These are phyloP conservation scores for Cucumis hystrix DNA, from an alignment of 306 rosid species.

Conservation along the genomic window DNA sequence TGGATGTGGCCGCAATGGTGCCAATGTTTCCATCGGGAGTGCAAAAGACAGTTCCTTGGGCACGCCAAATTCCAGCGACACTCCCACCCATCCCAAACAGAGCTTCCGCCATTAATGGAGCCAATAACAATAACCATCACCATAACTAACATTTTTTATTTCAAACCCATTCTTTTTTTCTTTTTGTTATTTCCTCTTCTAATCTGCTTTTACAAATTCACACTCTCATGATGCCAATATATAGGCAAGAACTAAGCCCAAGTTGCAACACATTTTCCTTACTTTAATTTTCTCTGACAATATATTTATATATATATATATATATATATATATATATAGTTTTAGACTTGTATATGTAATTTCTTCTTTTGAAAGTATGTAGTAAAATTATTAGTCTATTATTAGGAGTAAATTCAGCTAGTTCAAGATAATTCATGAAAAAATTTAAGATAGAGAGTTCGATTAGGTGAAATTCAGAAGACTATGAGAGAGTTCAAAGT, in stretches of 20 bases:
- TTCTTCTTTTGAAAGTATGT: too few species aligned
- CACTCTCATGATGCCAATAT: not conserved
- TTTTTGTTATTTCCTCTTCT: not conserved
- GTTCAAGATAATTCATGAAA: too few species aligned
- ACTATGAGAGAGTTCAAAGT: too few species aligned
- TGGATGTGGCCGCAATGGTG: slow-evolving; percentile 8
- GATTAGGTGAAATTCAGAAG: too few species aligned
- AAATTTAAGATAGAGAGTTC: too few species aligned
- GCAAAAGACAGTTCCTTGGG: slow-evolving; percentile 15
- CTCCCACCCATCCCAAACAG: not conserved
- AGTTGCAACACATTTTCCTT: not conserved
- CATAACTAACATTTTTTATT: not conserved
- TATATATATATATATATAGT: not conserved
- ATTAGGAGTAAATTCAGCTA: too few species aligned
- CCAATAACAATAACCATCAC: not conserved
- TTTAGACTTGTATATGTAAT: too few species aligned
- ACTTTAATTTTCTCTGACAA: too few species aligned
- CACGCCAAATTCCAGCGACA: not conserved
- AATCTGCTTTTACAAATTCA: not conserved
- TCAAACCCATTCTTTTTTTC: not conserved
- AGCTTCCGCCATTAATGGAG: slow-evolving; percentile 1
- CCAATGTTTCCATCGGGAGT: slow-evolving; percentile 12
- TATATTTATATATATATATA: too few species aligned
- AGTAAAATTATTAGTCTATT: too few species aligned
- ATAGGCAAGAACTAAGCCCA: not conserved